Conservation (phyloP, 2,329 filamentous ascomycete species). For the Epichloe brachyelytri region DNA sequence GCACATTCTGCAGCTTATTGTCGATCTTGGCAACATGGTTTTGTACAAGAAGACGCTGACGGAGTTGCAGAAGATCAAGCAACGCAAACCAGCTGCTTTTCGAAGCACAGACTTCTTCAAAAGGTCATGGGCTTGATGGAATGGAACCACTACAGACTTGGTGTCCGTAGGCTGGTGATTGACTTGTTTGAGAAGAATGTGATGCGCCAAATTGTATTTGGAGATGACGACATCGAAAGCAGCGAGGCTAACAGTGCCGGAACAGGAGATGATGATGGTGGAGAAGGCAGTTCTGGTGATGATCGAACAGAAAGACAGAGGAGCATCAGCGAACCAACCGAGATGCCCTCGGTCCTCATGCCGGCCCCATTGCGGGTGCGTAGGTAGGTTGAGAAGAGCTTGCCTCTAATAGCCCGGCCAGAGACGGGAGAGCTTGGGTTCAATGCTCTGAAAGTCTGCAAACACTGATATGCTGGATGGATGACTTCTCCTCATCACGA, state of each 20-base stretch:
- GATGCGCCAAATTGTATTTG: conserved; percentile 70
- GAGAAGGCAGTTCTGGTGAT: conserved; percentile 31
- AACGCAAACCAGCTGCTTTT: conserved; percentile 63
- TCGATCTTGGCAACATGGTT: conserved; percentile 86
- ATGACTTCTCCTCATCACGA: neutral
- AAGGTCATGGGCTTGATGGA: conserved; percentile 78
- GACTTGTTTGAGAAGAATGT: conserved; percentile 91
- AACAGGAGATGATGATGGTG: conserved; percentile 42
- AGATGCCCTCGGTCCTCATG: conserved; percentile 20
- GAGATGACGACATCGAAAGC: conserved; percentile 55
- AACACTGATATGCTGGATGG: neutral
- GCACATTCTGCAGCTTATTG: conserved; percentile 71
- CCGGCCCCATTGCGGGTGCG: conserved; percentile 22
- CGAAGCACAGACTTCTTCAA: conserved; percentile 66
- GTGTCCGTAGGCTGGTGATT: conserved; percentile 77
- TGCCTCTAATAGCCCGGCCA: neutral
- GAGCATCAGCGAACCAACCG: conserved; percentile 33
- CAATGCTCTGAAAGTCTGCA: neutral
- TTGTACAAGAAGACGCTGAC: conserved; percentile 75
- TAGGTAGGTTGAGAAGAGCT: conserved; percentile 9
- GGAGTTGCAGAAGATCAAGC: conserved; percentile 70
- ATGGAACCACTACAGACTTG: conserved; percentile 77
- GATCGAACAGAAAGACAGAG: conserved; percentile 46
- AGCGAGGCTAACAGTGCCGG: conserved; percentile 40
- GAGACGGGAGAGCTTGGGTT: neutral